Conservation (phyloP, 495 filamentous ascomycete genomes). For the Xylaria venustula region DNA sequence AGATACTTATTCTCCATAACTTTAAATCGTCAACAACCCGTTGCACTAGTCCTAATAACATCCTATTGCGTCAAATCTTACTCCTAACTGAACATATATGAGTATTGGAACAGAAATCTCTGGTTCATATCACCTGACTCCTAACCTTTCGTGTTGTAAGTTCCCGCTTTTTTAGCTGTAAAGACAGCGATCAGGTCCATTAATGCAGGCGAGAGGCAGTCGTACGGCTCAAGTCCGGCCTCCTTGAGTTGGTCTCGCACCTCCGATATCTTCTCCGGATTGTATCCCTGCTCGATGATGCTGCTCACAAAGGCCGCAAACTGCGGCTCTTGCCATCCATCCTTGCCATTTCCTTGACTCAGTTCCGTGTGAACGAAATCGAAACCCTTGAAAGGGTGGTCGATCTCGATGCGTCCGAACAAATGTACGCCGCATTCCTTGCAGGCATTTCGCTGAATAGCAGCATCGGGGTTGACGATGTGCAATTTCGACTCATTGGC, state of each 20-base stretch:
- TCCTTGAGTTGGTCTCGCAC: conserved; percentile 48
- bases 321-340: conserved; percentile 63
- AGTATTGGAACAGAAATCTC: too few relatives aligned
- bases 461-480: conserved; percentile 51
- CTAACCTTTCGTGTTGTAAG: neutral
- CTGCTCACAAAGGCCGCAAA: conserved; percentile 61
- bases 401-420: conserved; percentile 58
- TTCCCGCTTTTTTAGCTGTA: conserved; percentile 46
- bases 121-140: too few relatives aligned
- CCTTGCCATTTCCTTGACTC: conserved; percentile 48
- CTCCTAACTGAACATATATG: too few relatives aligned
- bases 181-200: conserved; percentile 61
- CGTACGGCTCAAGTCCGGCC: conserved; percentile 55
- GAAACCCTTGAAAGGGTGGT: conserved; percentile 61
- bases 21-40: too few relatives aligned
- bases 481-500: conserved; percentile 51
- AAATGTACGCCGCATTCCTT: conserved; percentile 54
- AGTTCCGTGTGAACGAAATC: conserved; percentile 63
- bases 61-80: too few relatives aligned
- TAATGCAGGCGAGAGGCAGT: conserved; percentile 52
- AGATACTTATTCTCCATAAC: too few relatives aligned
- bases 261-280: conserved; percentile 49
- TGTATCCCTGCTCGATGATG: conserved; percentile 61
- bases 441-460: conserved; percentile 60
- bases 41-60: too few relatives aligned